Percentiles rank a stretch among this genome's conserved stretches.
Conservation (phyloP, 31 red algal species). For the Odonthalia washingtoniensis region DNA sequence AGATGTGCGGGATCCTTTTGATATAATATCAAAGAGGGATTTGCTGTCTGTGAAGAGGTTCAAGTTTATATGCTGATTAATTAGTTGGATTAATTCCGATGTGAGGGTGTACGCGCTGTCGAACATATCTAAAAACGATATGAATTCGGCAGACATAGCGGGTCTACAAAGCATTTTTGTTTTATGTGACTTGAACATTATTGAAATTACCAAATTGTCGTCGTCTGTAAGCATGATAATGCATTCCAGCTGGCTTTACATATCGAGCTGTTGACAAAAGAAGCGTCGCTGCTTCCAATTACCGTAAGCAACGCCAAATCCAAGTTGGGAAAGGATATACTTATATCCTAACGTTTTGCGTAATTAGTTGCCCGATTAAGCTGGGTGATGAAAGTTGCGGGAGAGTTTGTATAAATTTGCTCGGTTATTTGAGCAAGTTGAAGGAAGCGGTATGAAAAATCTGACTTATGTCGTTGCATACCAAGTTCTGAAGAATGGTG, state of each 20-base stretch:
- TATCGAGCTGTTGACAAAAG: conserved; percentile 31
- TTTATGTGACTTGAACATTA: conserved; percentile 25
- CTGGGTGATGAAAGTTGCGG: background rate
- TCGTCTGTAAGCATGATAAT: conserved; percentile 12
- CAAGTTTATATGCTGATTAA: too few species aligned
- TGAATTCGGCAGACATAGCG: too few species aligned
- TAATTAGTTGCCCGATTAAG: conserved; percentile 8
- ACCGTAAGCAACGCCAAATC: conserved; percentile 4
- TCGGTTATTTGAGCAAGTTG: conserved; percentile 22
- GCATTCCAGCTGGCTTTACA: conserved; percentile 28
- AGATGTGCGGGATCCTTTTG: too few species aligned
- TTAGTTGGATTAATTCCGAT: too few species aligned
- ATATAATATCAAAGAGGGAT: too few species aligned
- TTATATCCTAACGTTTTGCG: background rate
- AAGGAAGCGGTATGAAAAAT: too few species aligned
- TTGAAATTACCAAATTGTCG: background rate
- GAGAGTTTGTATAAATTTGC: background rate
- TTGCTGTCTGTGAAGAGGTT: too few species aligned
- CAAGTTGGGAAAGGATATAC: background rate
- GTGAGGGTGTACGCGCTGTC: too few species aligned
- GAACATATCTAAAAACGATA: too few species aligned
- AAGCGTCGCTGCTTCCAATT: conserved; percentile 9
- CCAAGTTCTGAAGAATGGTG: too few species aligned
- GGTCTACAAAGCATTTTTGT: too few species aligned
- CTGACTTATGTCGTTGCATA: too few species aligned